phyloP scores from a whole-genome alignment of 192 early-diverging fungal species.

The Coemansia sp. region DNA sequence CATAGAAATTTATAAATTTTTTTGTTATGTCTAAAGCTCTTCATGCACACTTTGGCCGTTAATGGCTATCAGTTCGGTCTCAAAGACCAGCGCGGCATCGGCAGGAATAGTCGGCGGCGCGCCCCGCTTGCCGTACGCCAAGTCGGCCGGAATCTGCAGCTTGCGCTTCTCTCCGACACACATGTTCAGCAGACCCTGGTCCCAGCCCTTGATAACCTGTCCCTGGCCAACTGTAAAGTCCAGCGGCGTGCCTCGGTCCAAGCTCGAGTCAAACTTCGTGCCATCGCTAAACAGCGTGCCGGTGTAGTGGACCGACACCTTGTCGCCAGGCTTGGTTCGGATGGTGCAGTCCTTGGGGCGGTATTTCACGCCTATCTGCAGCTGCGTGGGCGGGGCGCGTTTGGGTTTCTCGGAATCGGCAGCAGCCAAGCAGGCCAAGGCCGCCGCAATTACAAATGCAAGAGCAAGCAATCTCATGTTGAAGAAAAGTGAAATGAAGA shows the following conservation, averaged over 20 bases:
- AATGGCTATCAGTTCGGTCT: conserved; percentile 66
- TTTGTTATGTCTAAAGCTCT: conserved; percentile 28
- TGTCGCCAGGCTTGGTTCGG: conserved; percentile 55
- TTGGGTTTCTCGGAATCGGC: background rate
- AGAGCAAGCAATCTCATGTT: background rate
- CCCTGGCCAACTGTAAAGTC: conserved; percentile 84
- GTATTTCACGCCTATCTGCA: conserved; percentile 40
- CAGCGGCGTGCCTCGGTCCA: conserved; percentile 77
- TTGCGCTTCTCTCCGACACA: conserved; percentile 81
- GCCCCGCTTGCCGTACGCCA: conserved; percentile 76
- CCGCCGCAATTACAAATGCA: background rate
- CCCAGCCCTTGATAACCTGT: conserved; percentile 85
- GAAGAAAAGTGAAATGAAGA: background rate
- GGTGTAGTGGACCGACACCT: conserved; percentile 63
- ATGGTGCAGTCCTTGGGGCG: conserved; percentile 16
- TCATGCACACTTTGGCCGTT: conserved; percentile 26
- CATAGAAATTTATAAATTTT: background rate
- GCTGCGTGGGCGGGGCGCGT: conserved; percentile 17
- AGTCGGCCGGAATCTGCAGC: conserved; percentile 75
- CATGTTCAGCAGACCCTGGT: conserved; percentile 84
- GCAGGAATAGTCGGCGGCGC: conserved; percentile 74
- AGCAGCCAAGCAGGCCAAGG: background rate
- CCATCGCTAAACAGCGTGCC: conserved; percentile 61
- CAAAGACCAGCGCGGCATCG: conserved; percentile 73
- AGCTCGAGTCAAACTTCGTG: conserved; percentile 82